Evolutionary conservation across 140 eudicot species (phyloP).

Genomic region (Bidens hawaiensis): DNA sequence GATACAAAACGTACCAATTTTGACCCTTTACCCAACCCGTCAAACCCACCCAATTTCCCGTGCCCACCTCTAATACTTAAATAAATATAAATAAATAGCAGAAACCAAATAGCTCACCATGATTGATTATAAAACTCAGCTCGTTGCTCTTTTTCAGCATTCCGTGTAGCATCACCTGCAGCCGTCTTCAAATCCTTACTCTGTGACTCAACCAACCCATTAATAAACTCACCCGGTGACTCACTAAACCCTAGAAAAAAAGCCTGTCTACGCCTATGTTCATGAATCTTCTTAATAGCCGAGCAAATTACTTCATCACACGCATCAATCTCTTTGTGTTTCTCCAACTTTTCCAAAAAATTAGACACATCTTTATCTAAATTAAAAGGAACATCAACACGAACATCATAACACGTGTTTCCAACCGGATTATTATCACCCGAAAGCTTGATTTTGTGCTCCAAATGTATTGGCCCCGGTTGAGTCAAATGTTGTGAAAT

Average conservation of each 20-base stretch:
- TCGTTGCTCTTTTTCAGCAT: constrained; percentile 67
- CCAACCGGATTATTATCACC: constrained; percentile 56
- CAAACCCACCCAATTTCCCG: background rate
- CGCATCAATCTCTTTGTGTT: constrained; percentile 68
- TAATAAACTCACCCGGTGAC: constrained; percentile 82
- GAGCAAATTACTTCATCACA: constrained; percentile 75
- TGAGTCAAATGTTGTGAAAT: constrained; percentile 60
- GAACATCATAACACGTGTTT: constrained; percentile 77
- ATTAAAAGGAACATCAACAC: constrained; percentile 69
- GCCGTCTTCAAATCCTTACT: constrained; percentile 80
- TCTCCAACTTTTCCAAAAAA: constrained; percentile 69
- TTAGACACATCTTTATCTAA: constrained; percentile 63
- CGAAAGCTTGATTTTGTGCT: constrained; percentile 78
- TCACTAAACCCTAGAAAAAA: constrained; percentile 96
- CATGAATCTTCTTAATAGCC: constrained; percentile 80
- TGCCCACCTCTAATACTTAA: background rate
- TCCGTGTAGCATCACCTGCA: constrained; percentile 66
- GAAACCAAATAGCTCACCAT: constrained; percentile 46
- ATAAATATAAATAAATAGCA: background rate
- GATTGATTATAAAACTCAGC: constrained; percentile 86
- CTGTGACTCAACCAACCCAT: constrained; percentile 75
- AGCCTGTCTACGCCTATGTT: constrained; percentile 72
- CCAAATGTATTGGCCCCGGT: constrained; percentile 86
- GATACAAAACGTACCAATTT: background rate
- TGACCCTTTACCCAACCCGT: background rate